Percentiles rank a stretch among this genome's conserved stretches.
These are phyloP conservation scores for Diaporthe longicolla DNA, from an alignment of 2,329 filamentous ascomycete species.

Conservation along the genomic window DNA sequence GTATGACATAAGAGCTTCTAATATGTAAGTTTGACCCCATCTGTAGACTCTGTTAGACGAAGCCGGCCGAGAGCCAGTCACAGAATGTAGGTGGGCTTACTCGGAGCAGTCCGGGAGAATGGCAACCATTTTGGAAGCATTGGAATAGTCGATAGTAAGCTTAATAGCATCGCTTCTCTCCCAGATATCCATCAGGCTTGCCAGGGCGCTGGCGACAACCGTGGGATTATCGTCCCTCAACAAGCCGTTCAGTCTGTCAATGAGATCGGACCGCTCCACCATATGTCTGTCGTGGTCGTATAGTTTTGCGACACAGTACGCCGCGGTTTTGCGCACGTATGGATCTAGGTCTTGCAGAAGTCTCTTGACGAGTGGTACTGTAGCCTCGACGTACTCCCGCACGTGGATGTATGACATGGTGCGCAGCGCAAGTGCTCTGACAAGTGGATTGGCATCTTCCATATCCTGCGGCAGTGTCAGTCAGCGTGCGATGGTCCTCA, in stretches of 20 bases:
- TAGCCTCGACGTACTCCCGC: slow-evolving; percentile 93
- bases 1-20: slow-evolving; percentile 98
- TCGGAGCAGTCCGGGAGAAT: slow-evolving; percentile 98
- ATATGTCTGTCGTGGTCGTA: slow-evolving; percentile 95
- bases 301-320: slow-evolving; percentile 95
- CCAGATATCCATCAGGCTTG: slow-evolving; percentile 97
- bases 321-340: slow-evolving; percentile 97
- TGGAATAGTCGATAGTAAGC: slow-evolving; percentile 96
- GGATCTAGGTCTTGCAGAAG: slow-evolving; percentile 90
- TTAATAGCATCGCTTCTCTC: slow-evolving; percentile 97
- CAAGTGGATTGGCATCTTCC: slow-evolving; percentile 91
- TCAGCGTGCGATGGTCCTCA: background rate
- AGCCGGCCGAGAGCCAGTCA: background rate
- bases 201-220: slow-evolving; percentile 93
- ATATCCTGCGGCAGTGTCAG: slow-evolving; percentile 77
- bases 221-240: slow-evolving; percentile 97
- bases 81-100: slow-evolving; percentile 65
- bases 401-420: slow-evolving; percentile 99
- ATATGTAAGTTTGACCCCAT: slow-evolving; percentile 99
- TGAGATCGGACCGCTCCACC: slow-evolving; percentile 92
- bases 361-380: slow-evolving; percentile 85
- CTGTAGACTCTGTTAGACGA: slow-evolving; percentile 58
- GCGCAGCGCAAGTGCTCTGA: slow-evolving; percentile 90
- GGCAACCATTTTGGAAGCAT: slow-evolving; percentile 97
- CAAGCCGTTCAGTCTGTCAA: slow-evolving; percentile 90